Base-by-base conservation (phyloP, 2,329 filamentous ascomycete genomes). In the Colletotrichum magnum region DNA sequence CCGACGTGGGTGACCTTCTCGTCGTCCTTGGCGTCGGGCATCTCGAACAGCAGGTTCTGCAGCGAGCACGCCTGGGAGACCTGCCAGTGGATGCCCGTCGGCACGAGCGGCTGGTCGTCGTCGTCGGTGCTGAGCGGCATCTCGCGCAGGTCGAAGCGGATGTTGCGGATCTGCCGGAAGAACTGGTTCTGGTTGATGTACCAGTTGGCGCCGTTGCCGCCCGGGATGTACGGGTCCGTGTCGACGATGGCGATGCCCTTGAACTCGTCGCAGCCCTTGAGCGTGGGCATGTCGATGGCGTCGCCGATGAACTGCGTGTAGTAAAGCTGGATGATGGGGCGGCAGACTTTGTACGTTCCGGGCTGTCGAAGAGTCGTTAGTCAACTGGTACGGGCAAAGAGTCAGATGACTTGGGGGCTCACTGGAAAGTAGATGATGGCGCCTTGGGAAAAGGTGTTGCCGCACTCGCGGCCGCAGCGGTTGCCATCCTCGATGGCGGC, bases 201-300 rank as follows among this genome's bases (percentile, higher is more conserved):
- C 75, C 76, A 79, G 72, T 83, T 76, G 12, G 78, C 78, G 28
- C 76, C 78, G 65, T 28, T 39, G 18, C 71, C 70, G 21, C 68
- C 71, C 4, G 93, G 56, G 7, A 66, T 74, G 58, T 74, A 85
- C 0, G 91, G 91, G 73, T 94, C 89, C 1, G 90, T 83, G 74
- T 93, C 91, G 71, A 94, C 87, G 24, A 94, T 81, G 24, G 89
- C 91, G 80, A 93, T 92, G n/a, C 92, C 92, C 9, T 82, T 83
- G 85, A 66, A 66, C 41, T 64, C 24, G 61, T 28, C 43, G 56
- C 36, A 45, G n/a, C 56, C 56, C 45, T 54, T 54, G 12, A 54
- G 36, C 26, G 18, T 24, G 6, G 45, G 26, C 21, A 39, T 43
- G 21, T 54, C 62, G 43, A 52, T 58, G 32, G 62, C 41, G 56